phyloP scores from a whole-genome alignment of 1,284 basidiomycete genomes.

The Malassezia cuniculi region DNA sequence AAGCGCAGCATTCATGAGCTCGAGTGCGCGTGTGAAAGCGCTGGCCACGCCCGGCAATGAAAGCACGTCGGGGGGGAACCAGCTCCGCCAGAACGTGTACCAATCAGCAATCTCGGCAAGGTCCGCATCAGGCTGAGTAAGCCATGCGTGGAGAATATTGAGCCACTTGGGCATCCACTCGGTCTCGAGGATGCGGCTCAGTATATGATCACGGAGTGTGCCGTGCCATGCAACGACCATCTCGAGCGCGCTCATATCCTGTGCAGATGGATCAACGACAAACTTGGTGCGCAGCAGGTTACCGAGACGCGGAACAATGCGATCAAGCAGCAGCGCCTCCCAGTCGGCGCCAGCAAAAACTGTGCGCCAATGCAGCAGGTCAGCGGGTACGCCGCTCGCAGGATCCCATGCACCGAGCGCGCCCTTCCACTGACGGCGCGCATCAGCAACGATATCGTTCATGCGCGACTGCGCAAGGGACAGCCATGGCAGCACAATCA shows the following conservation, averaged over 20 bases:
- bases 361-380: constrained; percentile 21
- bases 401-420: constrained; percentile 62
- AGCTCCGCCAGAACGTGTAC: constrained; percentile 70
- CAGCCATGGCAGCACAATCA: constrained; percentile 89
- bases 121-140: constrained; percentile 66
- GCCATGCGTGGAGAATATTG: constrained; percentile 77
- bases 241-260: constrained; percentile 60
- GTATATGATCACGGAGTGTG: constrained; percentile 52
- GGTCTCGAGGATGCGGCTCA: constrained; percentile 49
- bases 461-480: constrained; percentile 64
- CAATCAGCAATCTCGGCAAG: constrained; percentile 82
- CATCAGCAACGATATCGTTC: constrained; percentile 68
- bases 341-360: constrained; percentile 14
- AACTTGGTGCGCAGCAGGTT: constrained; percentile 67
- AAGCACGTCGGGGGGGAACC: constrained; percentile 54
- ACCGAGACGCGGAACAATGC: constrained; percentile 77
- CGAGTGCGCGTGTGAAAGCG: constrained; percentile 71
- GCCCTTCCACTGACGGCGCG: constrained; percentile 67
- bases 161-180: constrained; percentile 97
- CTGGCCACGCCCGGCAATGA: constrained; percentile 55
- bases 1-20: constrained; percentile 83
- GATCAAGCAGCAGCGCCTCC: constrained; percentile 69
- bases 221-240: constrained; percentile 63
- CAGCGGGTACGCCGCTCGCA: constrained; percentile 8
- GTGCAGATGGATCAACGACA: constrained; percentile 70